Evolutionary conservation across 169 alveolate genomes (phyloP), one percentile per base, ranked within the genome.

Genomic region (Prorocentrum cordatum): DNA sequence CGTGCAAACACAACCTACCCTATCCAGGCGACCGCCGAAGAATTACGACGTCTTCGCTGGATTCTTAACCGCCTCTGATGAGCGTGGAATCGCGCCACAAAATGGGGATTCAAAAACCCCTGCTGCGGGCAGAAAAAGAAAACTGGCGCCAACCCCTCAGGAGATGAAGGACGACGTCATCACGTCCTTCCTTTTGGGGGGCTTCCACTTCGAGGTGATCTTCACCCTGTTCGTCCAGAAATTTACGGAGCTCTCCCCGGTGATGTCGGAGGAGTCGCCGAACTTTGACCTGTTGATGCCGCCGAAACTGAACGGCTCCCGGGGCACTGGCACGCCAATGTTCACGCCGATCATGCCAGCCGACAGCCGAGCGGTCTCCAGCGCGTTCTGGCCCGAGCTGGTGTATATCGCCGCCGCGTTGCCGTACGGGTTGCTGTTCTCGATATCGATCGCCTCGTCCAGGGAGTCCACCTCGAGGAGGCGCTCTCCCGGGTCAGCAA

Each of bases 281-380:
- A 79, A 79, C 75, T 42, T 42, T 42, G 54, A 42, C 54, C 54
- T 42, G 54, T 16, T 16, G 16, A 79, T 79, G 32, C 89, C 89
- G 16, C 89, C 89, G 50, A 79, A 79, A 50, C 89, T 79, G 77
- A 79, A 79, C 33, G 89, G 89, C 38, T 79, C 89, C 22, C 89
- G 33, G 0, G 89, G 89, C 64, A 79, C 89, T 0, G 89, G 89
- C 24, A 79, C 89, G 14, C 89, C 89, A 16, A 79, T 79, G 89
- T 79, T 79, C 33, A 79, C 89, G 3, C 89, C 89, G 24, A 79
- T 79, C 89, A 79, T 79, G 66, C 89, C 89, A 3, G 89, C 89
- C 6, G 47, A 5, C 26, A 79, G 77, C 75, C 45, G n/a, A n/a
- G n/a, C n/a, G n/a, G n/a, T n/a, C 54, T 42, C 54, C 16, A 42